Base-by-base conservation (phyloP, 371 early-diverging fungal species). In the Mucor saturninus region DNA sequence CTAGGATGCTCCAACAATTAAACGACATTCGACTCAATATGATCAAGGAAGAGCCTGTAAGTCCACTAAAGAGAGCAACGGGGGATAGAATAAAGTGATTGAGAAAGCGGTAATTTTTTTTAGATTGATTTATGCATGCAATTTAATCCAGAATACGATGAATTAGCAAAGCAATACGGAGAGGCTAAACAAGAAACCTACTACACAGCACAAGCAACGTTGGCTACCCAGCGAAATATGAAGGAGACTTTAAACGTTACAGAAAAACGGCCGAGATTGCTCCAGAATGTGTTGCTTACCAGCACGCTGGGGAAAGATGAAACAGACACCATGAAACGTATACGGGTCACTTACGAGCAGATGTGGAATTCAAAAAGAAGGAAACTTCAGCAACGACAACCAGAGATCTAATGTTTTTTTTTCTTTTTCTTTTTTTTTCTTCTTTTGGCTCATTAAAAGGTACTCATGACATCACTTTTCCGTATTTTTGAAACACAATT, bases 141-240 rank as follows among this genome's bases (percentile, higher is more conserved):
- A 15, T 10, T 13, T 7, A 5, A 35, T 11, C 21, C 46, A 21
- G 54, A 46, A 13, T 62, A 52, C 30, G n/a, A 52, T 1, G 4
- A 2, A 6, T 4, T 62, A 26, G 43, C 62, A 0, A 15, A 38
- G 2, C 4, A 59, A 48, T 66, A 65, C 31, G 46, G 29, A 28
- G 7, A 9, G 14, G 50, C 57, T 0, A 69, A 69, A 51, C 29
- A 39, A 38, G 46, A 58, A 14, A 50, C 57, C n/a, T 61, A 58
- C 21, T 50, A 29, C 38, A 69, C 70, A 21, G 59, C 65, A 10
- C 65, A 65, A 29, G 58, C 65, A 28, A 45, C 70, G 2, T 10
- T 49, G 9, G 59, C 65, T 13, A 50, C 61, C 14, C 65, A 69
- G 35, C 9, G 15, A 5, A 43, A 42, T 11, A 10, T 69, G 1